phyloP scores from a whole-genome alignment of 495 filamentous ascomycete genomes.

The Neurospora sp. region DNA sequence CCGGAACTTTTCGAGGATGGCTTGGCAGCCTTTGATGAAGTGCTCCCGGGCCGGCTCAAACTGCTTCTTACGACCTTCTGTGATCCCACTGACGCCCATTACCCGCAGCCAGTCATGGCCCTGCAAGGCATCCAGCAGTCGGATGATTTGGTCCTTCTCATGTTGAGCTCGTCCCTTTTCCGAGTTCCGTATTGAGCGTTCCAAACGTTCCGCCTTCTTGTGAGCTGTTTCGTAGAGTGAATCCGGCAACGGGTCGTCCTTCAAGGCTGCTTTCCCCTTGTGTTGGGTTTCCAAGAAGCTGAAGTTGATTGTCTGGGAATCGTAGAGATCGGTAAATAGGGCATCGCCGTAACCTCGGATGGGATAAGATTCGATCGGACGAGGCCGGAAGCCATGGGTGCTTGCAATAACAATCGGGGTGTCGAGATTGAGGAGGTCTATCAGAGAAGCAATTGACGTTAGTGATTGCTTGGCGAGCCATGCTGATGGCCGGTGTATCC shows the following conservation, averaged over 20 bases:
- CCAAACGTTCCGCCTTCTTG: slow-evolving; percentile 69
- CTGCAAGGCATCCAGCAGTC: slow-evolving; percentile 75
- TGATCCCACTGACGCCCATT: slow-evolving; percentile 84
- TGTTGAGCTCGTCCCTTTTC: slow-evolving; percentile 88
- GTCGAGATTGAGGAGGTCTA: slow-evolving; percentile 50
- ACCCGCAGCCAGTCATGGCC: slow-evolving; percentile 88
- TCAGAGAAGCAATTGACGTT: slow-evolving; percentile 5
- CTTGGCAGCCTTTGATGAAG: slow-evolving; percentile 70
- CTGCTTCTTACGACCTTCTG: slow-evolving; percentile 69
- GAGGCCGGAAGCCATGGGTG: slow-evolving; percentile 11
- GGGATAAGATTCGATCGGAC: slow-evolving; percentile 18
- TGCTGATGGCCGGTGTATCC: slow-evolving; percentile 6
- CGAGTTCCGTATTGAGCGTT: slow-evolving; percentile 87
- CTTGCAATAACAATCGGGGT: slow-evolving; percentile 49
- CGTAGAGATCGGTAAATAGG: slow-evolving; percentile 38
- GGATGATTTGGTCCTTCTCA: slow-evolving; percentile 78
- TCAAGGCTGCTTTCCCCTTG: slow-evolving; percentile 19
- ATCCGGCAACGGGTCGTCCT: slow-evolving; percentile 61
- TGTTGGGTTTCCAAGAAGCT: slow-evolving; percentile 35
- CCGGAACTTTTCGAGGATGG: slow-evolving; percentile 75
- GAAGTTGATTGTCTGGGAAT: slow-evolving; percentile 47
- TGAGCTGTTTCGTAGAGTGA: slow-evolving; percentile 58
- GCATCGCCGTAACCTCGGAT: slow-evolving; percentile 37
- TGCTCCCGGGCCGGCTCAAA: slow-evolving; percentile 78
- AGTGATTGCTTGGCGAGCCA: slow-evolving; percentile 36